Evolutionary conservation across 768 basidiomycete species (phyloP).

Genomic region (Chlorophyllum brunneum): DNA sequence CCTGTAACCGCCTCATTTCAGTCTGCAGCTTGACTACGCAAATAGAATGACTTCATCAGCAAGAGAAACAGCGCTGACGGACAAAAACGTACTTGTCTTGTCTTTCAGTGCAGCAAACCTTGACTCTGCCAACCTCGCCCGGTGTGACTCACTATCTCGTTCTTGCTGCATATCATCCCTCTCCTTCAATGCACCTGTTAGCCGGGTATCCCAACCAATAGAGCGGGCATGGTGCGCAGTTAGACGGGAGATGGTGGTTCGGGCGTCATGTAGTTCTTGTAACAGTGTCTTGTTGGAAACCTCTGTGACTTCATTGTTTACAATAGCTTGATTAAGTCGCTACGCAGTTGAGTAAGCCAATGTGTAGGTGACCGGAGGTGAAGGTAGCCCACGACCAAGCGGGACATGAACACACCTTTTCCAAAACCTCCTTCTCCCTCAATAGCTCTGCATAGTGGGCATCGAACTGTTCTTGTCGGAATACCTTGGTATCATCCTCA

Average conservation of each 20-base stretch:
- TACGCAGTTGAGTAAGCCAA: constrained; percentile 23
- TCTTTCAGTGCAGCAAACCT: constrained; percentile 62
- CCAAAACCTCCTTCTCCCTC: constrained; percentile 57
- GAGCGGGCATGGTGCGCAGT: constrained; percentile 67
- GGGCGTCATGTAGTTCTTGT: constrained; percentile 73
- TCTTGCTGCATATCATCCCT: constrained; percentile 85
- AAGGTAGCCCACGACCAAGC: not conserved
- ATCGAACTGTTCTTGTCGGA: constrained; percentile 29
- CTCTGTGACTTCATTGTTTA: constrained; percentile 81
- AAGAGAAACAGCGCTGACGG: not conserved
- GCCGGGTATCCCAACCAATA: constrained; percentile 63
- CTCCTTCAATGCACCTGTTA: constrained; percentile 65
- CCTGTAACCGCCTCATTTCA: constrained; percentile 62
- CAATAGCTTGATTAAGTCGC: constrained; percentile 74
- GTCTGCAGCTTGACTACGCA: constrained; percentile 67
- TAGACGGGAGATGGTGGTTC: constrained; percentile 60
- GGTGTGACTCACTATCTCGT: constrained; percentile 63
- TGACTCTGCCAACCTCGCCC: constrained; percentile 65
- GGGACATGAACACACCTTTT: constrained; percentile 42
- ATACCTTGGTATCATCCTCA: constrained; percentile 21
- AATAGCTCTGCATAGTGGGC: constrained; percentile 29
- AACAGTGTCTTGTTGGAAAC: constrained; percentile 70
- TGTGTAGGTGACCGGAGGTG: constrained; percentile 2
- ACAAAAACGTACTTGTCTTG: constrained; percentile 50
- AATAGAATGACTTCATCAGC: not conserved